These are phyloP conservation scores for Sabuloglossum arenarium DNA, from an alignment of 495 filamentous ascomycete genomes.

Conservation along the genomic window DNA sequence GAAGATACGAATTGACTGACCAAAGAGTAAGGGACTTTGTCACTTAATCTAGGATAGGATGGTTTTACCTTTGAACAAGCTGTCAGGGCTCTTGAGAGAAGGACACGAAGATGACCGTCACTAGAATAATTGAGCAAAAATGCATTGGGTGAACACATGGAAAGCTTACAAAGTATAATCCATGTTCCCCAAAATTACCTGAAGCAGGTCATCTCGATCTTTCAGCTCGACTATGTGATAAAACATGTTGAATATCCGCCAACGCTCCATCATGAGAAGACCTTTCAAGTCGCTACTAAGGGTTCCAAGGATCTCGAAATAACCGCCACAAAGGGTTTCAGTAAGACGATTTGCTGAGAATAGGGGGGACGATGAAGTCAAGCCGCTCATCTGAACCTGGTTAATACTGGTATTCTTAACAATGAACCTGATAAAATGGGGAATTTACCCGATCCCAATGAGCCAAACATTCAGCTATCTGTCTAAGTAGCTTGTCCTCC, in stretches of 20 bases:
- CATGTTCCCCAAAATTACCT: slow-evolving; percentile 69
- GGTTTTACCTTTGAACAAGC: slow-evolving; percentile 51
- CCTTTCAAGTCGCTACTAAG: slow-evolving; percentile 65
- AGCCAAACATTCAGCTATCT: slow-evolving; percentile 86
- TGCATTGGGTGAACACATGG: not conserved
- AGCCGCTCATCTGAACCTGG: slow-evolving; percentile 49
- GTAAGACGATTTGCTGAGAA: slow-evolving; percentile 67
- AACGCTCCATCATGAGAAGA: slow-evolving; percentile 77
- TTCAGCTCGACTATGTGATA: slow-evolving; percentile 90
- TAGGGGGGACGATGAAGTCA: slow-evolving; percentile 70
- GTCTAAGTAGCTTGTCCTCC: slow-evolving; percentile 79
- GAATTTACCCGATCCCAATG: slow-evolving; percentile 53
- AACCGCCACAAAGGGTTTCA: slow-evolving; percentile 72
- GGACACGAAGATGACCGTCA: slow-evolving; percentile 74
- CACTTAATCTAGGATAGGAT: not conserved
- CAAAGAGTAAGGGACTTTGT: not conserved
- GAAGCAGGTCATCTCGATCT: slow-evolving; percentile 75
- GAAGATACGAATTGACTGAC: slow-evolving; percentile 55
- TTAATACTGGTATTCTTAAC: not conserved
- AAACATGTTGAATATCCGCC: slow-evolving; percentile 98
- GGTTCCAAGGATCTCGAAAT: slow-evolving; percentile 79
- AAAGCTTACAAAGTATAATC: slow-evolving; percentile 49
- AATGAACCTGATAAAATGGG: not conserved
- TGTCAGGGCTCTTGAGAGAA: slow-evolving; percentile 81
- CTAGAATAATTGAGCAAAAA: slow-evolving; percentile 7